Evolutionary conservation across 306 rosid species (phyloP).

Genomic region (Oxytropis ochrocephala): DNA sequence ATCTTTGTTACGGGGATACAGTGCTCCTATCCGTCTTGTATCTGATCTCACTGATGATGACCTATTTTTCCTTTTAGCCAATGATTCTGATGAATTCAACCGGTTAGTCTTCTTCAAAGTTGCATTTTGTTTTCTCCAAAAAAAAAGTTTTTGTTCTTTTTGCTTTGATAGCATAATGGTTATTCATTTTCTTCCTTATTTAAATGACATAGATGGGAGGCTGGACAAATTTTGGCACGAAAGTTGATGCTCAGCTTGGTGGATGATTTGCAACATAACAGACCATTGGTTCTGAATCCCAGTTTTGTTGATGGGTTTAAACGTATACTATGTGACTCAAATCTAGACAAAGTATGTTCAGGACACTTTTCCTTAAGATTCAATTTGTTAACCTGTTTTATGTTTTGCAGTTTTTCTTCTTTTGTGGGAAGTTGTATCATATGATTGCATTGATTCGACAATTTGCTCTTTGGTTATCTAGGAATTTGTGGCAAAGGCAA

Average conservation of each 20-base stretch:
- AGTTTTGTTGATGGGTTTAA: slow-evolving; percentile 72
- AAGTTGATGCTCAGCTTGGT: slow-evolving; percentile 85
- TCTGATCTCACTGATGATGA: slow-evolving; percentile 72
- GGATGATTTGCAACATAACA: slow-evolving; percentile 71
- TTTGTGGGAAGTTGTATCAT: background rate
- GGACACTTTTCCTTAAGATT: background rate
- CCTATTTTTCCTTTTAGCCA: slow-evolving; percentile 83
- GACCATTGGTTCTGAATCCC: slow-evolving; percentile 64
- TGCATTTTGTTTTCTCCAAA: background rate
- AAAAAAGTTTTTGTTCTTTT: background rate
- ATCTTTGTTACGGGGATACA: slow-evolving; percentile 79
- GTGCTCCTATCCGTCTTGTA: slow-evolving; percentile 93
- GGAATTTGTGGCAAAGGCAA: slow-evolving; percentile 96
- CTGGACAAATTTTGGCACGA: slow-evolving; percentile 88
- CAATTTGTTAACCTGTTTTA: background rate
- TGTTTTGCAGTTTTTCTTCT: background rate
- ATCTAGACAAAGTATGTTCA: slow-evolving; percentile 74
- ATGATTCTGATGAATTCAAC: slow-evolving; percentile 91
- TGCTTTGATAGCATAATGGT: slow-evolving; percentile 1
- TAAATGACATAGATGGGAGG: slow-evolving; percentile 80
- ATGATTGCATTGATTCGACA: slow-evolving; percentile 9
- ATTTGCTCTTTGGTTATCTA: slow-evolving; percentile 23
- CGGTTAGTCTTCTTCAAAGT: slow-evolving; percentile 57
- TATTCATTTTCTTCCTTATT: slow-evolving; percentile 17
- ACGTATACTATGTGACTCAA: slow-evolving; percentile 57